Base-by-base conservation (phyloP, 805 yeast species). In the Pichia gijzeniarum region DNA sequence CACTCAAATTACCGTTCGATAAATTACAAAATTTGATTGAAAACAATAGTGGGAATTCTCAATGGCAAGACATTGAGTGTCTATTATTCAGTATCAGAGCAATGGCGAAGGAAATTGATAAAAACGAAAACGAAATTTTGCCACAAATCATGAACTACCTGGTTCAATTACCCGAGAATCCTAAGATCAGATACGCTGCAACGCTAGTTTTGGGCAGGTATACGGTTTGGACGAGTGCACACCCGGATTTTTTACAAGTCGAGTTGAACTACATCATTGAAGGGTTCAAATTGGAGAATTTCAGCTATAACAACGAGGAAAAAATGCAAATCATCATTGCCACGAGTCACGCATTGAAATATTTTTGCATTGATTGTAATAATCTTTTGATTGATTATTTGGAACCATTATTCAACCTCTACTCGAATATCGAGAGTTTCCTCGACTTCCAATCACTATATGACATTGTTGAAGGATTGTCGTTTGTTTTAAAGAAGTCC, bases 171-270 rank as follows among this genome's bases (percentile, higher is more conserved):
- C 96, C 97, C 1, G 91, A 86, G 53, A 89, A 87, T 58, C 80
- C 84, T 18, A 86, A 87, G 59, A 79, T 93, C 42, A 74, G 96
- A 61, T 93, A 91, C 59, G 95, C 98, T 6, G 89, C 95, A 1
- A 88, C 96, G 0, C 72, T 93, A 58, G 95, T 93, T 1, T 68
- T 93, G 35, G 98, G 99, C n/a, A 74, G 99, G 56, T 93, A 93
- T 63, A 86, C 98, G 2, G 88, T 85, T 65, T 93, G 99, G 97
- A 87, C 98, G 0, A 70, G 89, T 4, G 74, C 79, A 53, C 95
- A 93, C 64, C 89, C 95, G 4, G 82, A 85, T 50, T 83, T 72
- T 55, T 70, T 95, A 48, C 93, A 86, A 62, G 74, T 80, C 40
- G 96, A 90, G 62, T 72, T 93, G 47, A 80, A 83, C 51, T 93